Percentiles rank a stretch among this genome's conserved stretches.
phyloP scores from a whole-genome alignment of 352 stramenopile genomes.

The Albugo candida region DNA sequence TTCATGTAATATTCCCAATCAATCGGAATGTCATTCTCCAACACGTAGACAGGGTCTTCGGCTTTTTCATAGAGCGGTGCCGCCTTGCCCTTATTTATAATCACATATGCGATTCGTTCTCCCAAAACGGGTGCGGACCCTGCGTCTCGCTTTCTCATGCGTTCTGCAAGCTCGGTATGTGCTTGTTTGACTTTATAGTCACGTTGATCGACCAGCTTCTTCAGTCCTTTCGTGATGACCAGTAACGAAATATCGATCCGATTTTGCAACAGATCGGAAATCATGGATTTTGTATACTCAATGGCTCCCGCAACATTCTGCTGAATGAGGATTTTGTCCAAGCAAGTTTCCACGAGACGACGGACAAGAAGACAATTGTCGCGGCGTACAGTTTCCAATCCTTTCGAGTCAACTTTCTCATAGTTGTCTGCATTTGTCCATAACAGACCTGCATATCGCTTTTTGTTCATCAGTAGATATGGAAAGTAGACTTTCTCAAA shows the following conservation, averaged over 20 bases:
- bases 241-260: conserved; percentile 99
- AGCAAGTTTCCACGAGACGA: conserved; percentile 91
- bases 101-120: conserved; percentile 98
- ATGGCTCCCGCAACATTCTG: conserved; percentile 91
- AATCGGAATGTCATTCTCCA: conserved; percentile 98
- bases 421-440: conserved; percentile 89
- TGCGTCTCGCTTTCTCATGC: conserved; percentile 96
- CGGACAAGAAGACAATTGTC: conserved; percentile 98
- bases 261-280: conserved; percentile 98
- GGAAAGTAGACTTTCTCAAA: conserved; percentile 99
- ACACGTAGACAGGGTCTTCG: conserved; percentile 96
- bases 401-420: conserved; percentile 98
- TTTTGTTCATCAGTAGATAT: conserved; percentile 99
- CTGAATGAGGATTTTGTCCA: conserved; percentile 98
- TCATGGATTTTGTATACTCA: conserved; percentile 94
- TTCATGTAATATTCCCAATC: conserved; percentile 98
- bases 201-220: conserved; percentile 94
- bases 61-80: conserved; percentile 93
- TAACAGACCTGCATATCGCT: conserved; percentile 77
- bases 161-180: conserved; percentile 95
- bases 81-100: conserved; percentile 94
- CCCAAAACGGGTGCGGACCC: conserved; percentile 94
- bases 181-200: conserved; percentile 99
- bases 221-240: conserved; percentile 98
- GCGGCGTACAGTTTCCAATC: conserved; percentile 96